These are phyloP conservation scores for Globisporangium lucens DNA, from an alignment of 352 stramenopile species.

Conservation along the genomic window DNA sequence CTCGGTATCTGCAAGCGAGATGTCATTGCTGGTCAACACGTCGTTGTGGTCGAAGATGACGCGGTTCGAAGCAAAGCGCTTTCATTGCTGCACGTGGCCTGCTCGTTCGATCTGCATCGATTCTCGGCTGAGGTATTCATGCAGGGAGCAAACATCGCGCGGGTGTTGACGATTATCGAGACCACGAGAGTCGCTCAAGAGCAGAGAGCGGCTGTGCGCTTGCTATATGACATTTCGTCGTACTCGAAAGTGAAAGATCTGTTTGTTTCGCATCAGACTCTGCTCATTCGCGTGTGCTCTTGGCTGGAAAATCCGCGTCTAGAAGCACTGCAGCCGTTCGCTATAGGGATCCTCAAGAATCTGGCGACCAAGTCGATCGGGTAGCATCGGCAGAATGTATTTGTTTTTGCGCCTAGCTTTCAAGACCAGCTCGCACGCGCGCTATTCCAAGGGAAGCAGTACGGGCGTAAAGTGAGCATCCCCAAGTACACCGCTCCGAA, in stretches of 20 bases:
- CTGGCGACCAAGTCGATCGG: constrained; percentile 15
- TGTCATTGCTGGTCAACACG: constrained; percentile 1
- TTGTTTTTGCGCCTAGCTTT: constrained; percentile 24
- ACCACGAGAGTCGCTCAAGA: constrained; percentile 20
- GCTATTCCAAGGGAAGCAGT: constrained; percentile 24
- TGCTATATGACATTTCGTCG: constrained; percentile 26
- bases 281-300: constrained; percentile 13
- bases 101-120: constrained; percentile 24
- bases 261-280: constrained; percentile 14
- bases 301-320: constrained; percentile 20
- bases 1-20: constrained; percentile 12
- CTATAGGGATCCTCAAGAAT: constrained; percentile 19
- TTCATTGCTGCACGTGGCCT: constrained; percentile 26
- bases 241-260: constrained; percentile 16
- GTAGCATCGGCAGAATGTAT: constrained; percentile 12
- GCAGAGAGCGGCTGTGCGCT: constrained; percentile 20
- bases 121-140: constrained; percentile 25
- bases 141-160: constrained; percentile 18
- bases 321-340: constrained; percentile 12
- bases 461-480: constrained; percentile 14
- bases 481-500: constrained; percentile 6
- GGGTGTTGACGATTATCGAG: constrained; percentile 30
- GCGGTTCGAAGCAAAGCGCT: constrained; percentile 22
- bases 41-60: constrained; percentile 13
- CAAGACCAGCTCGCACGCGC: constrained; percentile 34